A percentile compares a stretch with the other conserved stretches of the same genome.
Evolutionary conservation across 2,329 filamentous ascomycete species (phyloP).

Genomic region (Colletotrichum sp.): DNA sequence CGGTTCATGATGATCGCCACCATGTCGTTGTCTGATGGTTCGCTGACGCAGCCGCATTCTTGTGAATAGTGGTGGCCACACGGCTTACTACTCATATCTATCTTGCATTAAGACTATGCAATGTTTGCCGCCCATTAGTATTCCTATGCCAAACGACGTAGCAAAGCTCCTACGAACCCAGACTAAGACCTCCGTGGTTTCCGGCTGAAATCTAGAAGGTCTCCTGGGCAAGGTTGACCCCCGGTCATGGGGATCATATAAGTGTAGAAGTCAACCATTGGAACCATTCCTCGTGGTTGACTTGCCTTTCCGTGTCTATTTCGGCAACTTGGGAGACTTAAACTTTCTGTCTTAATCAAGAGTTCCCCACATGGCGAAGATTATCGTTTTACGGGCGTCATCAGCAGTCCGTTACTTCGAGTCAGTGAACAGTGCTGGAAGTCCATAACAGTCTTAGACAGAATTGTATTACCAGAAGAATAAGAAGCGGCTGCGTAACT

Average conservation of each 20-base stretch:
- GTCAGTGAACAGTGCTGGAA: background rate
- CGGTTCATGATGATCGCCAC: background rate
- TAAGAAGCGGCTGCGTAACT: background rate
- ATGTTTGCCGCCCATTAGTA: background rate
- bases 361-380: background rate
- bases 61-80: accelerated
- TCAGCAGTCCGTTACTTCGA: background rate
- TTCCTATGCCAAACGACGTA: background rate
- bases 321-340: background rate
- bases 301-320: background rate
- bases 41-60: background rate
- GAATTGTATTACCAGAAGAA: background rate
- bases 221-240: background rate
- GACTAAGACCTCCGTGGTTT: background rate
- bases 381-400: background rate
- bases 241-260: background rate
- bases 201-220: background rate
- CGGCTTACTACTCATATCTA: background rate
- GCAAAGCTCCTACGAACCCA: background rate
- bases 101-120: background rate
- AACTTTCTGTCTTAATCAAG: background rate
- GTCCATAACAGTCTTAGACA: background rate
- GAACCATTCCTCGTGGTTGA: background rate
- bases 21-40: background rate
- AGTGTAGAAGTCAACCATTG: background rate